Base-by-base conservation (phyloP, 2,329 filamentous ascomycete species). In the Berkeleyomyces rouxiae region DNA sequence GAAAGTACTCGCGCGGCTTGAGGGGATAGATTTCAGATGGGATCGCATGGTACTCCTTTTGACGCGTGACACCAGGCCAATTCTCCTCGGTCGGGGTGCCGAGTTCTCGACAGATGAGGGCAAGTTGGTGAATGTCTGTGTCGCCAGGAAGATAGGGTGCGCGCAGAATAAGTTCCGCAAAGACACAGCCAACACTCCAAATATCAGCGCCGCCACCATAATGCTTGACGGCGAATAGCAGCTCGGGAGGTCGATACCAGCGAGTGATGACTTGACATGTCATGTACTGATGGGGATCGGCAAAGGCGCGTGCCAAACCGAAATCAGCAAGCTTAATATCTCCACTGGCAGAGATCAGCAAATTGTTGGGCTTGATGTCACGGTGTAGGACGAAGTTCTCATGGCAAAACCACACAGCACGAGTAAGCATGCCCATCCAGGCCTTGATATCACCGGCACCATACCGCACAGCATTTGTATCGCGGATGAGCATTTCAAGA, bases 341-440 rank as follows among this genome's bases (percentile, higher is more conserved):
- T 58, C 93, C 92, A 71, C 96, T 88, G 49, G 89, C 87, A 31
- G 90, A 90, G 69, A 99, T 95, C 65, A 99, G 80, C 74, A 97
- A 77, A 76, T 99, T 99, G 81, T 97, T 97, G 58, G 92, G 92
- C 75, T 99, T 99, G 78, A 99, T 97, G 77, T 99, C 93, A 68
- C 93, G 88, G 75, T 99, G 93, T 39, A 99, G 80, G 16, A 99
- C 83, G 69, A 87, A 92, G 72, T 93, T 95, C 71, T 91, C 88
- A 74, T 99, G 93, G 74, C 93, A 97, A 78, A 95, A 99, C 86
- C 90, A 95, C 37, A 97, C 84, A 36, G 88, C 93, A 49, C 92
- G 85, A 37, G 82, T 82, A n/a, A 97, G 81, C 93, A 97, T 97
- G 66, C 88, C 88, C 86, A 96, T 95, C 93, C 93, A 99, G 13